A percentile compares a stretch with the other conserved stretches of the same genome.
Conservation (phyloP, 257 asterid species). For the Knoxia roxburghii region DNA sequence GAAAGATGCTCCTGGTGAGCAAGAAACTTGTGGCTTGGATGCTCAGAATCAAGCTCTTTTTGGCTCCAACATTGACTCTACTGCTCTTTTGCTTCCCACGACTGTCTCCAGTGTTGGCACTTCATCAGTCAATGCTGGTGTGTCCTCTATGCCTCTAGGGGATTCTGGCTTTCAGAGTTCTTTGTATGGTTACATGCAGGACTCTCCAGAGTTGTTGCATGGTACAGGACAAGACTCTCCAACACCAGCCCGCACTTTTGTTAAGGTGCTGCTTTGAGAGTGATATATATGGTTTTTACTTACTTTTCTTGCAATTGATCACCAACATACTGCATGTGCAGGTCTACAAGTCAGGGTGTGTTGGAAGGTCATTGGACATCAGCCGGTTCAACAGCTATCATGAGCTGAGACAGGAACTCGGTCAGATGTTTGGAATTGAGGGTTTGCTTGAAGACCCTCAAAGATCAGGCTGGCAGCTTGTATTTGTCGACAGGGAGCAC, state of each 20-base stretch:
- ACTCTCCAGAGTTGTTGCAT: constrained; percentile 67
- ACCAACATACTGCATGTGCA: constrained; percentile 19
- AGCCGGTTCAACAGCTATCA: constrained; percentile 88
- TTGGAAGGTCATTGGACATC: constrained; percentile 94
- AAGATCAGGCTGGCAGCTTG: constrained; percentile 99
- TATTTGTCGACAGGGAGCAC: constrained; percentile 98
- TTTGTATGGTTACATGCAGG: constrained; percentile 56
- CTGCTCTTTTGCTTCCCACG: constrained; percentile 67
- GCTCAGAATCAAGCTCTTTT: constrained; percentile 58
- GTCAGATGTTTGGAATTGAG: constrained; percentile 83
- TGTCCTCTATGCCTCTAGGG: constrained; percentile 58
- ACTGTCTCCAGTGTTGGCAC: constrained; percentile 48
- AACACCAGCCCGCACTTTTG: constrained; percentile 46
- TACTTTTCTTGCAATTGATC: not conserved
- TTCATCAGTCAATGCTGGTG: constrained; percentile 53
- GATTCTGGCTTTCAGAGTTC: constrained; percentile 62
- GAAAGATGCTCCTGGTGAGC: constrained; percentile 57
- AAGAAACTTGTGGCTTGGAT: constrained; percentile 49
- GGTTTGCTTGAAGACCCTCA: constrained; percentile 97
- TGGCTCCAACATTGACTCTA: constrained; percentile 56
- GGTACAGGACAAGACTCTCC: constrained; percentile 61
- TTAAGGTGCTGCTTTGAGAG: constrained; percentile 52
- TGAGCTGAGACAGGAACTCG: constrained; percentile 87
- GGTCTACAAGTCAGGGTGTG: constrained; percentile 81
- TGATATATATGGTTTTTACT: not conserved